Base-by-base conservation (phyloP, 768 basidiomycete species). In the Botryobasidium botryosum region DNA sequence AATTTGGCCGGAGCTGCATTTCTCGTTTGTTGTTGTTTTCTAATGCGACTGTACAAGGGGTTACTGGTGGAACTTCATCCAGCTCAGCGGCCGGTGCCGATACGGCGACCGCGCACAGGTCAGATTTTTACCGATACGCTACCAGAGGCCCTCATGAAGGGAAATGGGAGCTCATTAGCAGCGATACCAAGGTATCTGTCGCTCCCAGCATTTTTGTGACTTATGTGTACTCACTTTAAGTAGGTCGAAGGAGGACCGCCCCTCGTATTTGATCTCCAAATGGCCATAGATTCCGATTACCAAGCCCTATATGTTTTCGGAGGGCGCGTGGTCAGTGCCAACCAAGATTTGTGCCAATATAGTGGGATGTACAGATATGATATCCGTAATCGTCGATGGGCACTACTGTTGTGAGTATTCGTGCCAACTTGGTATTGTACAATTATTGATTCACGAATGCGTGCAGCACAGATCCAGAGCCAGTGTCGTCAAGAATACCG, bases 91-190 rank as follows among this genome's bases (percentile, higher is more conserved):
- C n/a, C n/a, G n/a, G n/a, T n/a, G n/a, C n/a, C n/a, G n/a, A n/a
- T n/a, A n/a, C n/a, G n/a, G n/a, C n/a, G n/a, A n/a, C n/a, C n/a
- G n/a, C n/a, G n/a, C n/a, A n/a, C n/a, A 33, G 25, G 20, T 77
- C 79, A 2, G 81, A 86, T 47, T 83, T 86, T 57, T 83, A 79
- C 55, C 65, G 77, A 18, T 86, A 82, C 56, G 74, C 77, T 53
- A 79, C 78, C 1, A 59, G 70, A 25, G 79, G 79, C 1, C 51
- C 65, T 24, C 68, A 74, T 42, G 63, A 57, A 8, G 82, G 78
- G 8, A 74, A 72, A 57, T 86, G 83, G 84, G 78, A 80, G 43
- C 65, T 74, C 35, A 56, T 85, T 24, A 69, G 74, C 1, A 68
- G 67, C 45, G 78, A 85, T 48, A 79, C 79, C 12, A 68, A 68